Base-by-base conservation (phyloP, 2,329 filamentous ascomycete species). In the Diplocarpon rosae region DNA sequence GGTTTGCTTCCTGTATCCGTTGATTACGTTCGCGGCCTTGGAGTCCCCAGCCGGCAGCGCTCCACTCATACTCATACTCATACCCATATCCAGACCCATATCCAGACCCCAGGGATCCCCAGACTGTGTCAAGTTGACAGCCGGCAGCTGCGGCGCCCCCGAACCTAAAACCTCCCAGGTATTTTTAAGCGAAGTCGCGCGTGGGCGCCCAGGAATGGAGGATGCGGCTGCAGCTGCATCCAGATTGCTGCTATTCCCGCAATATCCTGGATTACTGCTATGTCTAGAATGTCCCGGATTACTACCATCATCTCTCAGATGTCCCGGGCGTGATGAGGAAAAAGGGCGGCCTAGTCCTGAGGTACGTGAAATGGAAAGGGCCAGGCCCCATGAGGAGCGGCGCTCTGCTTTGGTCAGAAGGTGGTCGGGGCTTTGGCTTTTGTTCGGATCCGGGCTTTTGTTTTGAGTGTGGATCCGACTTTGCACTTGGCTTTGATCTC, bases 391-490 rank as follows among this genome's bases (percentile, higher is more conserved):
- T 3, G 30, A 32, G 30, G 30, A 32, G 30, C 30, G 30, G 9
- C 30, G 30, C 11, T 32, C 30, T 32, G 30, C 9, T 10, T 32
- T 32, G 9, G 20, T 24, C 20, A 24, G 7, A 7, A 24, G 20
- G 20, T 24, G 20, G 20, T 24, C 20, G 20, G 20, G 20, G 20
- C 30, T 32, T 14, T 32, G 11, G 11, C 30, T 32, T 12, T 14
- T 4, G 9, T 32, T 10, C 30, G 3, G 30, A 24, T 24, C 20
- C 7, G 3, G 20, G 20, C 20, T 7, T 4, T 24, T 24, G 20
- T 24, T 24, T 24, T 7, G 20, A 7, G 20, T 24, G 20, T 24
- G 3, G 64, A 48, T 67, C 65, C 52, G 56, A 47, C 42, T 56
- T 59, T 27, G 54, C 7, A 43, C 42, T 60, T 66, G 64, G 52